A percentile compares a stretch with the other conserved stretches of the same genome.
Evolutionary conservation across 106 monocot species (phyloP).

Genomic region (Agapanthus africanus): DNA sequence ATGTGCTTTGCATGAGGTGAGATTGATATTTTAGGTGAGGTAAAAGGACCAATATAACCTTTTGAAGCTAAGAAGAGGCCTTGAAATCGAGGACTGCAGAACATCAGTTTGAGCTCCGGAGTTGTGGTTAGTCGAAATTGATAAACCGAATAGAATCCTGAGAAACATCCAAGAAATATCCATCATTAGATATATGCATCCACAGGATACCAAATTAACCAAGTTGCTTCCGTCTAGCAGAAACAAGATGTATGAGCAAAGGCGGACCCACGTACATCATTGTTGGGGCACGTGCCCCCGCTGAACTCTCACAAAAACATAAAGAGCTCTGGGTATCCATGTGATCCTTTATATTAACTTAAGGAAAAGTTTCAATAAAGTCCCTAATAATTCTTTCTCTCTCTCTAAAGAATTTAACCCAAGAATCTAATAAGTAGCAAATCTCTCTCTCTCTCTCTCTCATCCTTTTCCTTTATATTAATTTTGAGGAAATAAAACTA

Average conservation of each 20-base stretch:
- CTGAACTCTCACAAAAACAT: too few species aligned
- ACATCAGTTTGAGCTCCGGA: conserved; percentile 35
- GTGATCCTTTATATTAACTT: too few species aligned
- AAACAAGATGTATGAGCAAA: not conserved
- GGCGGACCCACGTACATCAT: not conserved
- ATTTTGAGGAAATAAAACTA: too few species aligned
- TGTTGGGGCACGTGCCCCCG: not conserved
- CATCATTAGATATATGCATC: conserved; percentile 2
- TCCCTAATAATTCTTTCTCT: too few species aligned
- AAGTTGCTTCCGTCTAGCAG: not conserved
- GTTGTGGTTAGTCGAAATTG: conserved; percentile 32
- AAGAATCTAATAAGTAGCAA: too few species aligned
- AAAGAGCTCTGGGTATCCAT: too few species aligned
- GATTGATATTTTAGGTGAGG: conserved; percentile 54
- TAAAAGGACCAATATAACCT: conserved; percentile 15
- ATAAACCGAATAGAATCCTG: conserved; percentile 61
- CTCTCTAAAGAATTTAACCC: too few species aligned
- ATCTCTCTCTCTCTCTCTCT: too few species aligned
- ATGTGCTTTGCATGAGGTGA: conserved; percentile 65
- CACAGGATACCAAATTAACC: not conserved
- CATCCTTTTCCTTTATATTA: too few species aligned
- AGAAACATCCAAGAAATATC: conserved; percentile 8
- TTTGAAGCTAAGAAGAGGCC: conserved; percentile 54
- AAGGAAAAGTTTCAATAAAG: too few species aligned
- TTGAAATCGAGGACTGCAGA: conserved; percentile 37